Evolutionary conservation across 192 early-diverging fungal genomes (phyloP), one percentile per base, ranked within the genome.

Genomic region (Backusella westeae): DNA sequence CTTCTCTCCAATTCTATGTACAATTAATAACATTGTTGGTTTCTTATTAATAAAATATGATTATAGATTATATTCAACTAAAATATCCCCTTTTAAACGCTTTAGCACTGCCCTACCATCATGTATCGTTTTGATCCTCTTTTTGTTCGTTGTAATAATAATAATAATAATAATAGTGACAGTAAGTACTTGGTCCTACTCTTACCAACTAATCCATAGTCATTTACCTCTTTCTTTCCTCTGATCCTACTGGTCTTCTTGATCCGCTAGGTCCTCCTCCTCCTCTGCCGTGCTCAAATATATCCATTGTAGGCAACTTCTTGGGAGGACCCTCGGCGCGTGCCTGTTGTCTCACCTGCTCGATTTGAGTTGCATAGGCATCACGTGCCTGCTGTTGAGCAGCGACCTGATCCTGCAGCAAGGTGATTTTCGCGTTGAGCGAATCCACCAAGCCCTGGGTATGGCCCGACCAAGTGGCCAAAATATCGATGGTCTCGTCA

Each of bases 381-480:
- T 75, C 74, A 23, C 39, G 35, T 34, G 26, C 29, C 7, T 44
- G 21, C 17, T 67, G 32, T n/a, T 75, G 29, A 10, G n/a, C 26
- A 17, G 29, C 15, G 10, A 36, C 39, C 8, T 34, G 35, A 32
- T 66, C 74, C 34, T 75, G 74, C 8, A 67, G 15, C 0, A 17
- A 8, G 21, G 68, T 49, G 52, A 93, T 89, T 53, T 90, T 87
- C 4, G 42, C 63, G 29, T 88, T 90, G 71, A 93, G 83, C 0
- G 77, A 75, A 26, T 80, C 53, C 71, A 92, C 59, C 21, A 94
- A 76, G 17, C 73, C 77, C 35, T 89, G 86, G 4, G 91, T 88
- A 12, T 85, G 89, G 49, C 82, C 79, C 32, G 88, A 86, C 93
- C 93, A 95, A 26, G 81, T 80, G 1, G 75, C 80, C 19, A 95